Evolutionary conservation across 164 flowering plant genomes (phyloP).

Genomic region (Magnolia sinica): DNA sequence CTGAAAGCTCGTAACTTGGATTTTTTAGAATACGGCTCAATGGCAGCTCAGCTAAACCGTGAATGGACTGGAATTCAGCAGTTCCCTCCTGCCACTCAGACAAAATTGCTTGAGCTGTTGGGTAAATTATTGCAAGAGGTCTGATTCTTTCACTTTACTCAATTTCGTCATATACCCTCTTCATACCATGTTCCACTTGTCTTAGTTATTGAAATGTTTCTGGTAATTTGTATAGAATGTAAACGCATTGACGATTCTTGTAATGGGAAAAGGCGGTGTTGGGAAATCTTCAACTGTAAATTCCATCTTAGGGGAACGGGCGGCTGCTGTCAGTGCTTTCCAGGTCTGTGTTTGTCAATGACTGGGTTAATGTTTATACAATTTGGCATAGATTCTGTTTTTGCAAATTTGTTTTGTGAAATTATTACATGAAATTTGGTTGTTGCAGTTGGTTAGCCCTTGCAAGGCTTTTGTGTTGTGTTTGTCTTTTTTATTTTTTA

Average conservation of each 20-base stretch:
- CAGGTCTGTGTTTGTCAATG: slow-evolving; percentile 44
- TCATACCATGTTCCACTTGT: background rate
- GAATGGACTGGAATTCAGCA: slow-evolving; percentile 91
- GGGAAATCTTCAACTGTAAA: slow-evolving; percentile 97
- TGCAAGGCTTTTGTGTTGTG: too few species aligned
- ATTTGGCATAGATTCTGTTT: too few species aligned
- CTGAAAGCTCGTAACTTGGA: too few species aligned
- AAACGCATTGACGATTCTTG: slow-evolving; percentile 78
- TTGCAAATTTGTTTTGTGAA: background rate
- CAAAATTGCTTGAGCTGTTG: slow-evolving; percentile 63
- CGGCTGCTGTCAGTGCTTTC: slow-evolving; percentile 75
- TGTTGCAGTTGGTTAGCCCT: too few species aligned
- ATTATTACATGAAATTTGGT: background rate
- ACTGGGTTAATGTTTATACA: background rate
- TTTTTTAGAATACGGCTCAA: slow-evolving; percentile 11
- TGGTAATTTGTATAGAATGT: slow-evolving; percentile 48
- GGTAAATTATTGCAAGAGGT: slow-evolving; percentile 86
- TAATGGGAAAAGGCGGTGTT: slow-evolving; percentile 98
- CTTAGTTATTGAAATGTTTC: background rate
- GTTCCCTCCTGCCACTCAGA: slow-evolving; percentile 80
- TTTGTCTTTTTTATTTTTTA: too few species aligned
- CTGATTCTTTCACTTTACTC: background rate
- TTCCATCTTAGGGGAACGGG: slow-evolving; percentile 91
- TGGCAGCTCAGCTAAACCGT: slow-evolving; percentile 38
- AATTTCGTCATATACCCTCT: background rate